phyloP scores from a whole-genome alignment of 169 alveolate species.

The Eimeria maxima region DNA sequence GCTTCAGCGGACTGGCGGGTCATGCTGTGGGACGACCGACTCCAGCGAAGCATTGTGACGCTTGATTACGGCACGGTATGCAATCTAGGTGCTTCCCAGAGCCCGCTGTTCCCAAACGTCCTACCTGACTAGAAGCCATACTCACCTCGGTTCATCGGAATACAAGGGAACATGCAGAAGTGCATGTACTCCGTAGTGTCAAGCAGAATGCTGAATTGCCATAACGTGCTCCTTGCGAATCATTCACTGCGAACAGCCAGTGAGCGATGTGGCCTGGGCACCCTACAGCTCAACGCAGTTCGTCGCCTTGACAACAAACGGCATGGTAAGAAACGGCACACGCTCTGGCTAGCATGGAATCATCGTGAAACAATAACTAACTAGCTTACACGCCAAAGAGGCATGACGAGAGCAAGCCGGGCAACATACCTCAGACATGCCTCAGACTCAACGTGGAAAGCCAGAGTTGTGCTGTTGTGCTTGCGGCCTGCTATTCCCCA shows the following conservation, averaged over 20 bases:
- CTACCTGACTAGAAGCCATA: background rate
- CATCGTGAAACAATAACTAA: background rate
- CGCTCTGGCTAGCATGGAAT: background rate
- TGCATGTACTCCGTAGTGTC: background rate
- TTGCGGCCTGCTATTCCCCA: background rate
- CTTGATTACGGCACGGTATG: conserved; percentile 92
- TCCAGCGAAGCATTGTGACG: conserved; percentile 91
- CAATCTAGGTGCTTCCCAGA: background rate
- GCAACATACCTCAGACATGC: background rate
- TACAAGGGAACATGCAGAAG: background rate
- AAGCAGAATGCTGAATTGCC: background rate
- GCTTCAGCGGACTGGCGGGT: conserved; percentile 98
- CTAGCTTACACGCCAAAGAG: background rate
- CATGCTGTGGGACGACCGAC: conserved; percentile 95
- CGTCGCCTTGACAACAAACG: conserved; percentile 95
- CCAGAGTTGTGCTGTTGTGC: background rate
- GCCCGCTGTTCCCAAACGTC: background rate
- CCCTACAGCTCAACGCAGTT: conserved; percentile 96
- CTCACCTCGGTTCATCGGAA: background rate
- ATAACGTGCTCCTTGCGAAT: background rate
- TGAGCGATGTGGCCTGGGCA: conserved; percentile 97
- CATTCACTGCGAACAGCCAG: conserved; percentile 85
- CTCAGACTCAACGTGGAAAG: background rate
- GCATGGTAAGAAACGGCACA: conserved; percentile 85
- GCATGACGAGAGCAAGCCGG: too few species aligned